These are phyloP conservation scores for Alternaria brassicae DNA, from an alignment of 2,329 filamentous ascomycete species.

Conservation along the genomic window DNA sequence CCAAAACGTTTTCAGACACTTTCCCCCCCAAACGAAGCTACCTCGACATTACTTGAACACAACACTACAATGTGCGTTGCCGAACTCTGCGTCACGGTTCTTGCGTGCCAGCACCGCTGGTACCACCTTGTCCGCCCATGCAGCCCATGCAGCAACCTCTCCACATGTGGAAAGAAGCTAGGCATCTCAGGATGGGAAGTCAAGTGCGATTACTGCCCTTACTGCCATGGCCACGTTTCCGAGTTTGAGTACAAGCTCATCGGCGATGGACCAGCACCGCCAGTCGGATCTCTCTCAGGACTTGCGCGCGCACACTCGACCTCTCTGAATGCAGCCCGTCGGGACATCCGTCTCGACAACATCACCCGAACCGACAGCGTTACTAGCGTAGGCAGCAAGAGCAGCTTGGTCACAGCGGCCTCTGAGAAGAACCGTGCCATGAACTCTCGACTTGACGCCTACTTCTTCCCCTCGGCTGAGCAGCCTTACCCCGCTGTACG, in stretches of 20 bases:
- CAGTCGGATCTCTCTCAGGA: slow-evolving; percentile 49
- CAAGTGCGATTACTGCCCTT: slow-evolving; percentile 57
- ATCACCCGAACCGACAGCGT: slow-evolving; percentile 48
- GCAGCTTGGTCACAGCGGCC: slow-evolving; percentile 44
- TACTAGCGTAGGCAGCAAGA: slow-evolving; percentile 45
- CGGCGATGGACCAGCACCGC: slow-evolving; percentile 48
- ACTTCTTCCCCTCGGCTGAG: slow-evolving; percentile 43
- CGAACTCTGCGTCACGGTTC: slow-evolving; percentile 57
- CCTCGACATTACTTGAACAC: slow-evolving; percentile 37
- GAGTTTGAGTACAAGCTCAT: slow-evolving; percentile 57
- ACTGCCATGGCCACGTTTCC: slow-evolving; percentile 53
- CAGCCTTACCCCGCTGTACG: slow-evolving; percentile 36
- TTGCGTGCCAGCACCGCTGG: slow-evolving; percentile 59
- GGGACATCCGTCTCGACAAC: slow-evolving; percentile 48
- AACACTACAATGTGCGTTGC: slow-evolving; percentile 56
- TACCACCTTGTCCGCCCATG: slow-evolving; percentile 57
- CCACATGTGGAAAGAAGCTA: slow-evolving; percentile 56
- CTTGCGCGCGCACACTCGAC: slow-evolving; percentile 51
- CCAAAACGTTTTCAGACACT: slow-evolving; percentile 30
- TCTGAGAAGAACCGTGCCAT: slow-evolving; percentile 51
- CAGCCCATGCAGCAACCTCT: slow-evolving; percentile 53
- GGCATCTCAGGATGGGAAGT: slow-evolving; percentile 59
- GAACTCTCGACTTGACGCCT: slow-evolving; percentile 50
- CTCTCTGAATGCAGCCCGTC: slow-evolving; percentile 46
- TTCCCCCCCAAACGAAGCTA: slow-evolving; percentile 28